Evolutionary conservation across 257 asterid genomes (phyloP).

Genomic region (Gentiana straminea): DNA sequence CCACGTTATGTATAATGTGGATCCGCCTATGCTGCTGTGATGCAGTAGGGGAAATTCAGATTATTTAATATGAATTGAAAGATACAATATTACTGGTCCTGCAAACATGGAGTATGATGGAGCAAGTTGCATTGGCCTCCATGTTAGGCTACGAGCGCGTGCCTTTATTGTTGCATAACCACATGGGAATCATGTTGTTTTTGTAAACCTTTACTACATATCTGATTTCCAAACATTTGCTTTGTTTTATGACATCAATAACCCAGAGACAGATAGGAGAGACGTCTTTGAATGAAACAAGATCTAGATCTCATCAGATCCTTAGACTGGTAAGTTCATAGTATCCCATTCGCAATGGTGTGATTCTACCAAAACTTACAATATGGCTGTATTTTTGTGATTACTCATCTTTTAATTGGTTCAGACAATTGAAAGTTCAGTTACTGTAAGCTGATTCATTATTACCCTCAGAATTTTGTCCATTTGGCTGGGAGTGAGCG

Average conservation of each 20-base stretch:
- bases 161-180: too few relatives aligned
- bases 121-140: too few relatives aligned
- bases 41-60: too few relatives aligned
- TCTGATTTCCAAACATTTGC: background rate
- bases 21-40: too few relatives aligned
- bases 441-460: slow-evolving; percentile 1
- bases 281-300: slow-evolving; percentile 84
- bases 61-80: too few relatives aligned
- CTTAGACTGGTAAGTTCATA: slow-evolving; percentile 71
- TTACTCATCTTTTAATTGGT: slow-evolving; percentile 4
- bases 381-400: background rate
- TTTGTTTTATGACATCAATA: slow-evolving; percentile 17
- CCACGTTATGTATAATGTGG: too few relatives aligned
- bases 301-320: slow-evolving; percentile 99
- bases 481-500: slow-evolving; percentile 52
- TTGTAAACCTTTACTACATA: background rate
- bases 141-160: too few relatives aligned
- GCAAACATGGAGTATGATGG: too few relatives aligned
- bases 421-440: slow-evolving; percentile 95
- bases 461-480: slow-evolving; percentile 41
- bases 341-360: background rate
- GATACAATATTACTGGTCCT: too few relatives aligned
- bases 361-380: background rate
- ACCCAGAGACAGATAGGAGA: slow-evolving; percentile 92
- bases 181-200: background rate